Conservation (phyloP, 306 rosid genomes). For the Rosa persica region DNA sequence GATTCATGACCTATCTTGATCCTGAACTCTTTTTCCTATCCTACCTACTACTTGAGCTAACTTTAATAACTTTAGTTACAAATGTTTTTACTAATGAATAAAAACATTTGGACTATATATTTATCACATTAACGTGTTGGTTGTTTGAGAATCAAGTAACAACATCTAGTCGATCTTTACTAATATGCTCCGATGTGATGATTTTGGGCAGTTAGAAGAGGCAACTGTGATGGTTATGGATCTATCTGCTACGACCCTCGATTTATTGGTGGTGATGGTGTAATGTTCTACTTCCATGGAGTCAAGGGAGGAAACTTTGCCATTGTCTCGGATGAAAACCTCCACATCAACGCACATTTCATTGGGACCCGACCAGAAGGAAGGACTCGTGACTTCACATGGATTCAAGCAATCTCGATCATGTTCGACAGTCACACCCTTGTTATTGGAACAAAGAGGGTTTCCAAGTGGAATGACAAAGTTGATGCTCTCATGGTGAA, state of each 20-base stretch:
- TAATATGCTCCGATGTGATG: background rate
- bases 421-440: conserved; percentile 69
- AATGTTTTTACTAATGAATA: background rate
- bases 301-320: conserved; percentile 66
- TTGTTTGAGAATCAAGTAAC: no score
- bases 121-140: no score
- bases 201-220: conserved; percentile 44
- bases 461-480: conserved; percentile 51
- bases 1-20: background rate
- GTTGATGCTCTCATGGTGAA: conserved; percentile 48
- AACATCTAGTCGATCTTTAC: background rate
- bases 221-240: conserved; percentile 69
- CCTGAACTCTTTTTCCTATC: background rate
- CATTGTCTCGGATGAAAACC: conserved; percentile 51
- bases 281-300: conserved; percentile 81
- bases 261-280: conserved; percentile 77
- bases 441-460: conserved; percentile 55
- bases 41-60: background rate
- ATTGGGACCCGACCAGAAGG: conserved; percentile 68
- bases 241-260: conserved; percentile 76
- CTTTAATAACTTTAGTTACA: no score
- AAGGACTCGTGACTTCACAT: conserved; percentile 75
- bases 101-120: no score
- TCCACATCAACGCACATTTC: conserved; percentile 72
- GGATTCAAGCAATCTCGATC: conserved; percentile 68